phyloP scores from a whole-genome alignment of 176 grass and related monocot genomes.

The Aegilops umbellulata region DNA sequence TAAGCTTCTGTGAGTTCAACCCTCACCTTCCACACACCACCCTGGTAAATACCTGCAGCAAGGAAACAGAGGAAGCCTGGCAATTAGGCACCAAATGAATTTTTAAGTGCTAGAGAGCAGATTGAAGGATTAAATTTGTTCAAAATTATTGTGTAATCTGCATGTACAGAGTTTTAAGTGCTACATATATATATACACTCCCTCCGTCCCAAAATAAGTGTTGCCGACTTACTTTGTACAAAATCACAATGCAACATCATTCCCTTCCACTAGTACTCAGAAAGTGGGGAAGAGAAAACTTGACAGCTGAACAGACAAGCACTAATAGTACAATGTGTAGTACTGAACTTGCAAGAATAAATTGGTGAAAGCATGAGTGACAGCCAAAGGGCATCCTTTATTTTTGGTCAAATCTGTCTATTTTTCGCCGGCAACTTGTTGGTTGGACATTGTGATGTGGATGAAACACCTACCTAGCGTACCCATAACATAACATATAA shows the following conservation, averaged over 20 bases:
- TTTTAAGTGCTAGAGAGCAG: neutral
- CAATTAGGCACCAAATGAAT: neutral
- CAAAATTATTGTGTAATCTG: too few relatives aligned
- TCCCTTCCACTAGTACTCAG: neutral
- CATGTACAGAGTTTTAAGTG: neutral
- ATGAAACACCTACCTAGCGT: conserved; percentile 8
- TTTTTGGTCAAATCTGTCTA: neutral
- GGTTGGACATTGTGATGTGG: conserved; percentile 1
- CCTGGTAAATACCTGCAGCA: conserved; percentile 60
- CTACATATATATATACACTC: too few relatives aligned
- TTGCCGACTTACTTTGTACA: too few relatives aligned
- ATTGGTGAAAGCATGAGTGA: neutral
- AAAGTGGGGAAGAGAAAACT: neutral
- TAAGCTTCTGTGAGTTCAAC: conserved; percentile 57
- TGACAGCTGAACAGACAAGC: neutral
- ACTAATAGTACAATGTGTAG: neutral
- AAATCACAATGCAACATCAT: neutral
- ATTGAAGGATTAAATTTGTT: neutral
- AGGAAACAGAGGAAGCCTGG: neutral
- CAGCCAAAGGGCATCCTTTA: neutral
- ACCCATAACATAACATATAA: neutral
- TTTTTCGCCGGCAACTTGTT: neutral
- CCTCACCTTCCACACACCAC: conserved; percentile 51
- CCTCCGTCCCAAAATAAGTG: too few relatives aligned
- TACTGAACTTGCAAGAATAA: neutral